Evolutionary conservation across 306 rosid genomes (phyloP).

Genomic region (Casuarina glauca): DNA sequence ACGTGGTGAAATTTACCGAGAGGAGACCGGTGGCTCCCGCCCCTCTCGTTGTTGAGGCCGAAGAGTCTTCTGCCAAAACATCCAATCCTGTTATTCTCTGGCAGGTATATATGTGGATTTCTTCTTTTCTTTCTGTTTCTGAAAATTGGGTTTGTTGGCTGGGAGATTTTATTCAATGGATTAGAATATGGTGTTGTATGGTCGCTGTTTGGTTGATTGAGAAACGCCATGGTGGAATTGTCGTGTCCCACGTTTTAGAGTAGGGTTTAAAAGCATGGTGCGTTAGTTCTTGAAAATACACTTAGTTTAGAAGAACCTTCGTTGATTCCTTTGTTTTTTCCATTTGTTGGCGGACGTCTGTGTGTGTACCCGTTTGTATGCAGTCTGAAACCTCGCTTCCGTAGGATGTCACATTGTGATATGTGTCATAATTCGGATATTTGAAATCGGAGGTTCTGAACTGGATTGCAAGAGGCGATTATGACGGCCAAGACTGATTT

Average conservation of each 20-base stretch:
- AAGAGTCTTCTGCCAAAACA: slow-evolving; percentile 47
- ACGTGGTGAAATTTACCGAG: slow-evolving; percentile 57
- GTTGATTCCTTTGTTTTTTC: neutral
- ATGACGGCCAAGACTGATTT: neutral
- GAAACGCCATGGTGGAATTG: neutral
- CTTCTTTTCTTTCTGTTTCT: neutral
- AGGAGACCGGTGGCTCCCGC: slow-evolving; percentile 41
- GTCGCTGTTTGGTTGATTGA: neutral
- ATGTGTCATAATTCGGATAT: neutral
- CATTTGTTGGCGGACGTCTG: neutral
- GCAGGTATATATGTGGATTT: slow-evolving; percentile 40
- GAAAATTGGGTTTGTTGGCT: slow-evolving; percentile 6
- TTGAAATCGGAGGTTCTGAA: neutral
- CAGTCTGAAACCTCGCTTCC: neutral
- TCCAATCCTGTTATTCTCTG: slow-evolving; percentile 71
- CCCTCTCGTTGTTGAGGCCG: slow-evolving; percentile 52
- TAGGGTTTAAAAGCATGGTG: neutral
- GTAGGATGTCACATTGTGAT: neutral
- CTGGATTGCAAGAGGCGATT: neutral
- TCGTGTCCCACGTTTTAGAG: neutral
- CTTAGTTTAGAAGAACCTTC: neutral
- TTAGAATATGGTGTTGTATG: neutral
- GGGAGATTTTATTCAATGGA: neutral
- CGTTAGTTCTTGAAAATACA: neutral
- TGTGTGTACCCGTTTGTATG: neutral